Evolutionary conservation across 257 asterid species (phyloP).

Genomic region (Solanum paucissectum): DNA sequence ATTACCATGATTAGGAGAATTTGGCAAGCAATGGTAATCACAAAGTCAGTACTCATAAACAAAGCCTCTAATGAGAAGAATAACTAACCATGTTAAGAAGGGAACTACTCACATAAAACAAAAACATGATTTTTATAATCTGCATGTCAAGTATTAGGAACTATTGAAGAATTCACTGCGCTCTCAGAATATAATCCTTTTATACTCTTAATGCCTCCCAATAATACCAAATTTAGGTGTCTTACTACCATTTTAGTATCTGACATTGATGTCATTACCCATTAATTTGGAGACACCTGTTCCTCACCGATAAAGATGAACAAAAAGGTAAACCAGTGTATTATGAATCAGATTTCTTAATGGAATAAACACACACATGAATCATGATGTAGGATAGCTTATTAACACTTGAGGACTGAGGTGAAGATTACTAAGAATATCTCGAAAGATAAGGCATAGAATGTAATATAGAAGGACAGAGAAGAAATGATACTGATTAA

Average conservation of each 20-base stretch:
- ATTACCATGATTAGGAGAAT: constrained; percentile 7
- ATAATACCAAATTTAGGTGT: not conserved
- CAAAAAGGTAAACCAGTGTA: not conserved
- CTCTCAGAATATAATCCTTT: not conserved
- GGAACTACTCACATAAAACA: not conserved
- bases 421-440: not conserved
- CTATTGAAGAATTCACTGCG: not conserved
- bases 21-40: not conserved
- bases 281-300: not conserved
- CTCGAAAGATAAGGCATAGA: not conserved
- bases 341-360: not conserved
- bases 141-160: not conserved
- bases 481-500: not conserved
- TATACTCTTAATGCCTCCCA: not conserved
- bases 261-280: not conserved
- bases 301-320: not conserved
- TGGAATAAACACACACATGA: not conserved
- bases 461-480: not conserved
- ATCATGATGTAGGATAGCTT: not conserved
- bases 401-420: not conserved
- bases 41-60: not conserved
- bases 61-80: not conserved
- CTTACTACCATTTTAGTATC: not conserved
- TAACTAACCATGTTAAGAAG: not conserved
- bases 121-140: not conserved